A percentile compares a stretch with the other conserved stretches of the same genome.
These are phyloP conservation scores for Gaeumannomyces tritici DNA, from an alignment of 2,329 filamentous ascomycete species.

Conservation along the genomic window DNA sequence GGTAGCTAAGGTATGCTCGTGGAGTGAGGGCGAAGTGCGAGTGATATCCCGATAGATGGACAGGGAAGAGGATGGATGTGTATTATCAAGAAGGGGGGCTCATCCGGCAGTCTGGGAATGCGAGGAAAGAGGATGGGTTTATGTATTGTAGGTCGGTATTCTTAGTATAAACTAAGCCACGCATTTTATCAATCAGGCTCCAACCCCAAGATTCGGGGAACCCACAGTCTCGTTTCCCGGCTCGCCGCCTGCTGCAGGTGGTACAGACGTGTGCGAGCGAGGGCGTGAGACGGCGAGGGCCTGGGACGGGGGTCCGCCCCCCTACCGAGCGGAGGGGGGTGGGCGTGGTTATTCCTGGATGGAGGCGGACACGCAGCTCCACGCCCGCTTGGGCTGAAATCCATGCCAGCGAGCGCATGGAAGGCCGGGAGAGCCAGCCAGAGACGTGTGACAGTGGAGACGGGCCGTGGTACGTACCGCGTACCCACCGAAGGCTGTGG, in stretches of 20 bases:
- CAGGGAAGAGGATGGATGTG: background rate
- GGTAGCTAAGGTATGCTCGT: background rate
- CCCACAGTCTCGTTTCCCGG: background rate
- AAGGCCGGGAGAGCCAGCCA: background rate
- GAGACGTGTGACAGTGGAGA: background rate
- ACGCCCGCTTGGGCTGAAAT: background rate
- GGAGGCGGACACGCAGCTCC: background rate
- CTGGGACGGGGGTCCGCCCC: too few relatives aligned
- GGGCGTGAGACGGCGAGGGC: background rate
- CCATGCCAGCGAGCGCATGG: background rate
- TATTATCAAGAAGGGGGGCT: background rate
- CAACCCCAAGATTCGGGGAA: background rate
- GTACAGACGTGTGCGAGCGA: background rate
- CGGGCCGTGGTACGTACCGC: background rate
- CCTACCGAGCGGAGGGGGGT: background rate
- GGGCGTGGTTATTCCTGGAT: background rate
- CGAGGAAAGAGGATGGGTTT: background rate
- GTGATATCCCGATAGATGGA: background rate
- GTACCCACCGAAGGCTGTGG: background rate
- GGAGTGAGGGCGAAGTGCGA: too few relatives aligned
- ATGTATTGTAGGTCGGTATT: background rate
- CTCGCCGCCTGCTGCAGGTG: background rate
- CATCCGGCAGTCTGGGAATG: background rate
- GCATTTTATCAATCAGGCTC: background rate
- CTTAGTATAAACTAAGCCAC: background rate